Base-by-base conservation (phyloP, 2,329 filamentous ascomycete genomes). In the Metarhizium guizhouense region DNA sequence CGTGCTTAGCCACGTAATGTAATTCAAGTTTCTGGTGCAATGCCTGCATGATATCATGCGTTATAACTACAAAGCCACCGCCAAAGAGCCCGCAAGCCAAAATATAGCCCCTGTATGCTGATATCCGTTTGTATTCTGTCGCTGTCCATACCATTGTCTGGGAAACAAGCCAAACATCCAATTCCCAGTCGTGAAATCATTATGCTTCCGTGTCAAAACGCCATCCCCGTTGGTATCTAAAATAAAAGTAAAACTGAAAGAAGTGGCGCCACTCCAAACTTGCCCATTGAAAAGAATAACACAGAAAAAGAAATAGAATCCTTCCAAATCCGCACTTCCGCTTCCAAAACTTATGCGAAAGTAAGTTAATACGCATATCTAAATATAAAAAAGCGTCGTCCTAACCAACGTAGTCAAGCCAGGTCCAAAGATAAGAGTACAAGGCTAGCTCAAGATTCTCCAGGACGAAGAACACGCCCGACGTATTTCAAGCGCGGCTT, bases 401-500 rank as follows among this genome's bases (percentile, higher is more conserved):
- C 6, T 20, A 45, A 45, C n/a, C n/a, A 20, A 45, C 6, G 42
- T 16, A 34, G 32, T 34, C 32, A 34, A 34, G 32, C 32, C 32
- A 34, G 10, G 42, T n/a, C 14, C 14, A 13, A 40, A 16, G 5
- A 40, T 40, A 16, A 16, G 11, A 13, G 38, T 16, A 16, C 11
- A 16, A 14, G 38, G 38, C 11, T 8, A 40, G 13, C 11, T 14
- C 11, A 16, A 11, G 38, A 16, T 40, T 40, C 38, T 16, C 13
- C 38, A 40, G 11, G 13, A 40, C 13, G 4, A 40, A 45, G 42
- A 18, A 6, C n/a, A 20, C 6, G 7, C 42, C 42, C 18, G 16
- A 7, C n/a, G 8, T 20, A 16, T 32, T 57, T 69, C 74, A 80
- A 49, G 72, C 77, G 54, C 76, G 73, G 60, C 74, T 73, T 51